These are phyloP conservation scores for Triadica sebifera DNA, from an alignment of 345 rosid genomes.

Conservation along the genomic window DNA sequence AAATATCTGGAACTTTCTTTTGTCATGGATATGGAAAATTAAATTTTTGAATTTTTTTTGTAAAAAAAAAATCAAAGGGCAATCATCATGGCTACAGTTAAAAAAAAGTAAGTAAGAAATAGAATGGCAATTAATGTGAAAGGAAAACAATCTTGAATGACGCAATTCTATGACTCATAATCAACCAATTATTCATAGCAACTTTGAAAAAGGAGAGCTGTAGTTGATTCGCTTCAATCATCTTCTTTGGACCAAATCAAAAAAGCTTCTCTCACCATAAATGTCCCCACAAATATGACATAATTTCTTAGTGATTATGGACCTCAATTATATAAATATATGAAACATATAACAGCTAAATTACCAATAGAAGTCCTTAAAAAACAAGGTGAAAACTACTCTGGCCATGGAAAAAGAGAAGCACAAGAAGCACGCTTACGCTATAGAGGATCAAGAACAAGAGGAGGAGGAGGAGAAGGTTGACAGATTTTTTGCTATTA, in stretches of 20 bases:
- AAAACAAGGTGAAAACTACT: not conserved
- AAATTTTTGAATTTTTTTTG: too few relatives aligned
- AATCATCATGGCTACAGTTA: too few relatives aligned
- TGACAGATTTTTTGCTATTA: slow-evolving; percentile 17
- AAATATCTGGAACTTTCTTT: too few relatives aligned
- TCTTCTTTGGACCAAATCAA: slow-evolving; percentile 10
- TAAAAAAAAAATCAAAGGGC: too few relatives aligned
- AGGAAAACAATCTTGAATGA: too few relatives aligned
- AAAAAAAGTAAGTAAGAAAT: too few relatives aligned
- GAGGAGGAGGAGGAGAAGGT: slow-evolving; percentile 4
- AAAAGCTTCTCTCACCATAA: not conserved
- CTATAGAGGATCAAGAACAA: not conserved
- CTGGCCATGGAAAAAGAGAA: slow-evolving; percentile 10
- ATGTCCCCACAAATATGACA: slow-evolving; percentile 13
- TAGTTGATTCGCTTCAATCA: slow-evolving; percentile 13
- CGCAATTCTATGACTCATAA: not conserved
- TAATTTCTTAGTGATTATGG: not conserved
- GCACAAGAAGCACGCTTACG: not conserved
- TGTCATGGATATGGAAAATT: too few relatives aligned
- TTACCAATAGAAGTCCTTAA: not conserved
- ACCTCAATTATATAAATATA: not conserved
- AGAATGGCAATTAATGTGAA: not conserved
- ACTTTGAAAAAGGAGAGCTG: slow-evolving; percentile 1
- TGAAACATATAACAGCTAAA: not conserved
- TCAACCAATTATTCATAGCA: slow-evolving; percentile 2